These are phyloP conservation scores for Stephania cephalantha DNA, from an alignment of 164 flowering plant genomes.

Conservation along the genomic window DNA sequence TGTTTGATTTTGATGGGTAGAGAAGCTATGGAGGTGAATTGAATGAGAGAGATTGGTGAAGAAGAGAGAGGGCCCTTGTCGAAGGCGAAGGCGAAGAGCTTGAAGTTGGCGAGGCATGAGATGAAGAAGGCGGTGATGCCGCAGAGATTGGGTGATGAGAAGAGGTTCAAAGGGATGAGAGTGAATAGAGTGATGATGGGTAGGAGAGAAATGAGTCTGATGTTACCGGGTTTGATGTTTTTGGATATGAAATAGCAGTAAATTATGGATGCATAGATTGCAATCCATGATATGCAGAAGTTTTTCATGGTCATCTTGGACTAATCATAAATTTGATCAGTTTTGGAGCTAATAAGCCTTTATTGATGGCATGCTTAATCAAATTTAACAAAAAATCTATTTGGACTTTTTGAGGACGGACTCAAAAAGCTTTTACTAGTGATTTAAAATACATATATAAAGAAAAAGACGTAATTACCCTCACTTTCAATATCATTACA, in stretches of 20 bases:
- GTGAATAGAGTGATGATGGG: constrained; percentile 40
- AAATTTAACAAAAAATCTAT: no score
- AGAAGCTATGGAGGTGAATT: constrained; percentile 25
- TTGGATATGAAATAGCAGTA: constrained; percentile 32
- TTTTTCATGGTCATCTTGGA: constrained; percentile 27
- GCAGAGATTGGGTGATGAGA: constrained; percentile 20
- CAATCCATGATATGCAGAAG: constrained; percentile 32
- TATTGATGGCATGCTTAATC: no score
- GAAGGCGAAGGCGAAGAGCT: constrained; percentile 36
- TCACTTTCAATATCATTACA: no score
- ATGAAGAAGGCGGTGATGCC: constrained; percentile 33
- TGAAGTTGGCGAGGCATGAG: constrained; percentile 50
- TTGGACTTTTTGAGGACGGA: no score
- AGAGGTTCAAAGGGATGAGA: constrained; percentile 34
- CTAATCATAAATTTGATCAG: neutral
- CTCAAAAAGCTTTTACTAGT: no score
- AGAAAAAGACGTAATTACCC: no score
- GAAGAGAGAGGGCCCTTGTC: constrained; percentile 32
- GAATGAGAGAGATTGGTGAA: constrained; percentile 25
- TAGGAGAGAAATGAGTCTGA: constrained; percentile 31
- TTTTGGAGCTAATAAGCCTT: no score
- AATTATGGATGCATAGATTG: constrained; percentile 19
- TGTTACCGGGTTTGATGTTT: constrained; percentile 22
- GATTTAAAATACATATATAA: no score
- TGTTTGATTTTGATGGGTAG: constrained; percentile 36